Conservation (phyloP, 345 rosid species). For the Hypericum perforatum region DNA sequence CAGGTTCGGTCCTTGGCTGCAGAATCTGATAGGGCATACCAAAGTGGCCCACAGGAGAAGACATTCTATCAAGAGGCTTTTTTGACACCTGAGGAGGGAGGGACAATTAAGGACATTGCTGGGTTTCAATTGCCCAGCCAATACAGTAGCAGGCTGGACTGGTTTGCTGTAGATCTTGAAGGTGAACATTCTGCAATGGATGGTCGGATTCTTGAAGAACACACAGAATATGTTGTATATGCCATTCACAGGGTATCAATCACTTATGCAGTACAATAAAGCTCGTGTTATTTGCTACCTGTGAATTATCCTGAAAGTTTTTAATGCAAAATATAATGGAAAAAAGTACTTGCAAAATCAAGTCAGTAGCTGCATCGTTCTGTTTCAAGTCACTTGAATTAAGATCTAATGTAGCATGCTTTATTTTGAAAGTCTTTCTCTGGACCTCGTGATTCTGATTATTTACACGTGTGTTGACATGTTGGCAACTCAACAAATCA, state of each 20-base stretch:
- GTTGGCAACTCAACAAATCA: no score
- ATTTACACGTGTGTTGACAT: no score
- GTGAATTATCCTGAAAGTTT: conserved; percentile 1
- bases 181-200: conserved; percentile 99
- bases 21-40: conserved; percentile 88
- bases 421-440: no score
- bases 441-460: no score
- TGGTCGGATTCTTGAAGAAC: conserved; percentile 92
- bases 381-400: no score
- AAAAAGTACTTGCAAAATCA: not conserved
- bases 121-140: conserved; percentile 50
- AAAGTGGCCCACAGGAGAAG: conserved; percentile 72
- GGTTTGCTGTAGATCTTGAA: conserved; percentile 99
- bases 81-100: conserved; percentile 40
- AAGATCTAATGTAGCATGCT: no score
- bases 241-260: conserved; percentile 84
- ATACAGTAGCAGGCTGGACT: conserved; percentile 58
- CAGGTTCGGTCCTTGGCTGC: conserved; percentile 94
- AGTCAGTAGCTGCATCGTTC: no score
- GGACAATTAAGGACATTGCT: conserved; percentile 23
- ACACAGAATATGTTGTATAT: conserved; percentile 92
- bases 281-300: conserved; percentile 16
- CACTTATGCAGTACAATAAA: conserved; percentile 1
- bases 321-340: not conserved
- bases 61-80: conserved; percentile 65